Base-by-base conservation (phyloP, 352 stramenopile genomes). In the Plasmopara halstedii region DNA sequence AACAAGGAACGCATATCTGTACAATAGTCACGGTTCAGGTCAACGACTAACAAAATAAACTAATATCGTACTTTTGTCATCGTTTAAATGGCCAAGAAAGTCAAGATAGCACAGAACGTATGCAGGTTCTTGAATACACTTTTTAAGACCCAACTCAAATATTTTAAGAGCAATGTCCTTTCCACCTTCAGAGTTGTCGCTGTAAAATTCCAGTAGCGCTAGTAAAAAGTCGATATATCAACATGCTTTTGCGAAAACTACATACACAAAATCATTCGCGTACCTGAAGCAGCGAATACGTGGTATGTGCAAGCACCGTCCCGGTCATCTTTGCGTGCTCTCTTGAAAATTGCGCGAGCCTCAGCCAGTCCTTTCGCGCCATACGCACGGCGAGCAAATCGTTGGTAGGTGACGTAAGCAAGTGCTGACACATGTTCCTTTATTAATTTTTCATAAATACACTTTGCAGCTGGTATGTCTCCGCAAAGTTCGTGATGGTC, bases 161-260 rank as follows among this genome's bases (percentile, higher is more conserved):
- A 94, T 94, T 39, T 92, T 92, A 29, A 94, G 67, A 1, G 80
- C 83, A 52, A 94, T 88, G 39, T 92, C 78, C 53, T 88, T 88
- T 21, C 83, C 78, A 5, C 65, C 67, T 26, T 89, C 80, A 8
- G 76, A 88, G n/a, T 58, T 83, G 48, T 89, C 75, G 33, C 80
- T 88, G 55, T 92, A 88, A 53, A 91, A 94, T 57, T 94, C 80
- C 20, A 94, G 52, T 45, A 92, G 37, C 0, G 83, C 83, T 94
- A 34, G 6, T 42, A 13, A 34, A 6, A 44, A 13, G 31, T 59
- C 19, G n/a, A 22, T 18, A 44, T 37, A 19, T 63, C n/a, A 45
- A 13, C 48, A 18, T n/a, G n/a, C n/a, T 6, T 35, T 25, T 9
- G 17, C 27, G 33, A 42, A 19, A 49, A 42, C 6, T n/a, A 5